Base-by-base conservation (phyloP, 306 rosid species). In the Lupinus albus region DNA sequence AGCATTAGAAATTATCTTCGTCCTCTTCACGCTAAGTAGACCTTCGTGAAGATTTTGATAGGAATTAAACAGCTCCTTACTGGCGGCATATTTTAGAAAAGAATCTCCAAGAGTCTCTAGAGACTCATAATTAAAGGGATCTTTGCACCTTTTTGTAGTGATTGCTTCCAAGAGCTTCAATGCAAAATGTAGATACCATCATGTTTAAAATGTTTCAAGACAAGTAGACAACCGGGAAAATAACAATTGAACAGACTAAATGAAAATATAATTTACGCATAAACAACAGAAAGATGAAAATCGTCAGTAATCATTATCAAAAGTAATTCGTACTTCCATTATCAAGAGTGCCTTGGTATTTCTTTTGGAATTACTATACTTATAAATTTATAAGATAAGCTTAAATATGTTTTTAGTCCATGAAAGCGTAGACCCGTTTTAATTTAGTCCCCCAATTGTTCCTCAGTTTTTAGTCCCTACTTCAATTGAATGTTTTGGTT, bases 71-170 rank as follows among this genome's bases (percentile, higher is more conserved):
- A 92, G 93, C 5, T 92, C 86, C 59, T 81, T 93, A 56, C 95
- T 57, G 11, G 80, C 72, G 36, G 89, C 95, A 71, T 87, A 92
- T 80, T 92, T 92, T 30, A 92, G 81, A 79, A 89, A 92, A 39
- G 98, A 92, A 82, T 92, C 98, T 50, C 96, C 98, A 45, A 92
- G 95, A 61, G 95, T 85, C 76, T 89, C 98, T 9, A 92, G 75
- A 64, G 98, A 89, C 76, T 92, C 96, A 20, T 89, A 82, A 78
- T 92, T 85, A 64, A 84, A 80, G 18, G 70, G 15, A 66, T 92
- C 98, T n/a, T 81, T 85, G 75, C 96, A 87, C 36, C 71, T 78
- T 50, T 87, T 87, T 3, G 91, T 39, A 4, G 98, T 92, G 45
- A 89, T 81, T 54, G 96, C 95, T 81, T 92, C 98, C 88, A 92